Base-by-base conservation (phyloP, 2,329 filamentous ascomycete species). In the Sclerotinia borealis region DNA sequence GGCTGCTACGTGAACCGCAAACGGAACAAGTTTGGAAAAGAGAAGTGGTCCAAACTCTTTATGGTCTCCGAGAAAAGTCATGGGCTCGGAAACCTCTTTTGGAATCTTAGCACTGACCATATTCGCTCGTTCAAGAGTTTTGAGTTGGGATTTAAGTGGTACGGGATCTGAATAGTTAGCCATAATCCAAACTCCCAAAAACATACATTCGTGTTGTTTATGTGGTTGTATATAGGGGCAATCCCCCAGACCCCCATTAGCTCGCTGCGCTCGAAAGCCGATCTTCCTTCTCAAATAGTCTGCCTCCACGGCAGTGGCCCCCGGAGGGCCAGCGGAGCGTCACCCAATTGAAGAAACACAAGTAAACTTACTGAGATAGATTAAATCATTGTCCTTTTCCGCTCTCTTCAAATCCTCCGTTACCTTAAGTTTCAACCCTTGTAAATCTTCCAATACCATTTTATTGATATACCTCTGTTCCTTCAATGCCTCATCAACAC, bases 381-480 rank as follows among this genome's bases (percentile, higher is more conserved):
- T 97, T 70, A 96, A 81, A 74, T 99, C 93, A 69, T 99, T 99
- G 73, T 99, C 95, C 75, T 91, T 96, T 75, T 98, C 93, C 0
- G 93, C 93, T 52, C 93, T 83, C 77, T 96, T 96, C 68, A 99
- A 73, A 68, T 97, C 92, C 70, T 96, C 93, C 39, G 89, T 84
- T 0, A 96, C 89, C 65, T 89, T 87, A 65, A 82, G 88, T 78
- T 96, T 96, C 64, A 99, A 77, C 0, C 87, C 89, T 62, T 91
- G 89, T 34, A 99, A 78, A 74, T 98, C 95, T 1, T 88, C 88
- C 3, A 91, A 79, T 0, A 99, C 92, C 0, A 85, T 80, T 71
- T 92, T 92, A 76, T 88, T 95, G 64, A 98, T 83, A 75, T 93
- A 92, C 15, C 85, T 85, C 36, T 86, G 85, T 76, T 97, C 93